Evolutionary conservation across 148 eudicot genomes (phyloP).

Genomic region (Chenopodium suecicum): DNA sequence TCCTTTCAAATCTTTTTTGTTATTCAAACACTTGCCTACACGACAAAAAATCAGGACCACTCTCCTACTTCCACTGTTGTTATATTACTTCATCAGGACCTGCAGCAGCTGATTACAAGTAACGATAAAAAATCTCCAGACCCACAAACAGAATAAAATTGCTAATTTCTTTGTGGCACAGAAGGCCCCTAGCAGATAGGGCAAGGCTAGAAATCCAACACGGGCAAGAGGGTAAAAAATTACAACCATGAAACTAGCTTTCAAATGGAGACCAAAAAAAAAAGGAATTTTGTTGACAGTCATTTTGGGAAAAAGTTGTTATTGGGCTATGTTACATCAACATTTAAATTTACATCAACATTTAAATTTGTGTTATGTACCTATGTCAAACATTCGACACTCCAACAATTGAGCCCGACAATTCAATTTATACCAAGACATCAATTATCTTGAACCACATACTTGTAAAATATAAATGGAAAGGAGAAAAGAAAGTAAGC

Average conservation of each 20-base stretch:
- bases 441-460: no score
- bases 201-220: background rate
- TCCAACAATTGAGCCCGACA: no score
- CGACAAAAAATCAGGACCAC: no score
- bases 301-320: background rate
- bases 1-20: no score
- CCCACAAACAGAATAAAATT: background rate
- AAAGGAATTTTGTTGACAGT: no score
- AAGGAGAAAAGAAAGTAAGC: no score
- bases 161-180: background rate
- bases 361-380: no score
- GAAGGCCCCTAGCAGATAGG: background rate
- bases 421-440: no score
- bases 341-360: no score
- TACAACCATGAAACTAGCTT: background rate
- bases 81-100: background rate
- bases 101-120: background rate
- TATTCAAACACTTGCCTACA: background rate
- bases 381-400: no score
- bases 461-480: no score
- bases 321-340: no score
- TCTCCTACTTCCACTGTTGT: background rate
- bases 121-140: background rate
- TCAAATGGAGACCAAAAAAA: background rate
- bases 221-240: background rate